Conservation (phyloP, 345 rosid species). For the Erysimum cheiranthoides region DNA sequence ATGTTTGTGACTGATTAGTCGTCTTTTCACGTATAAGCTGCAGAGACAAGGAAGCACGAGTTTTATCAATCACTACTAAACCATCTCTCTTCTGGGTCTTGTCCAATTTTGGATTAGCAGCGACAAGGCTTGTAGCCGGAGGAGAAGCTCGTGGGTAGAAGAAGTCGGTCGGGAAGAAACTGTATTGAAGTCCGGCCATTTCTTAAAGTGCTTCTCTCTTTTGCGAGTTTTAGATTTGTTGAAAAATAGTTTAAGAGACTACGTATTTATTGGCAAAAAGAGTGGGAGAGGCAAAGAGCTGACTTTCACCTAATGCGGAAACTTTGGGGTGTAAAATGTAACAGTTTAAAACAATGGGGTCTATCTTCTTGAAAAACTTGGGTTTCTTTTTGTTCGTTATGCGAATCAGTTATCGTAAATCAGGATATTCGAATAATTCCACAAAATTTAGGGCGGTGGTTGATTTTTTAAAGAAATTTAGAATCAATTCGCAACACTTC, state of each 20-base stretch:
- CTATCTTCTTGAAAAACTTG: not conserved
- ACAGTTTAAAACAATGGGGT: not conserved
- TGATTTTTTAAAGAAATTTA: not conserved
- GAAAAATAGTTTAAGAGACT: not conserved
- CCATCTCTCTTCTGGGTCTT: constrained; percentile 29
- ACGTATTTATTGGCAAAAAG: constrained; percentile 38
- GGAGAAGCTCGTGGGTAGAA: constrained; percentile 56
- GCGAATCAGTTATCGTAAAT: constrained; percentile 25
- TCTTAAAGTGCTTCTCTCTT: not conserved
- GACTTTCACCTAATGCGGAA: not conserved
- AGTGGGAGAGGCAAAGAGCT: constrained; percentile 2
- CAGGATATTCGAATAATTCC: constrained; percentile 32
- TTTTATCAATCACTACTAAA: constrained; percentile 21
- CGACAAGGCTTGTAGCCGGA: constrained; percentile 29
- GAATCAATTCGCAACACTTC: constrained; percentile 20
- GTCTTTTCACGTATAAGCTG: constrained; percentile 23
- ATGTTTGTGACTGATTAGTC: constrained; percentile 24
- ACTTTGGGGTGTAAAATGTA: constrained; percentile 16
- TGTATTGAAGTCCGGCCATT: constrained; percentile 61
- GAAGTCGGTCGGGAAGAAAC: constrained; percentile 63
- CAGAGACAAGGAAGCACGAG: constrained; percentile 39
- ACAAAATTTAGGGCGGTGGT: constrained; percentile 11
- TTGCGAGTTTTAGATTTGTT: constrained; percentile 15
- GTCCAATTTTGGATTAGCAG: constrained; percentile 10
- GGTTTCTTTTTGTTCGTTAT: constrained; percentile 14